A percentile compares a stretch with the other conserved stretches of the same genome.
These are phyloP conservation scores for Vitis labrusca DNA, from an alignment of 164 flowering plant genomes.

Conservation along the genomic window DNA sequence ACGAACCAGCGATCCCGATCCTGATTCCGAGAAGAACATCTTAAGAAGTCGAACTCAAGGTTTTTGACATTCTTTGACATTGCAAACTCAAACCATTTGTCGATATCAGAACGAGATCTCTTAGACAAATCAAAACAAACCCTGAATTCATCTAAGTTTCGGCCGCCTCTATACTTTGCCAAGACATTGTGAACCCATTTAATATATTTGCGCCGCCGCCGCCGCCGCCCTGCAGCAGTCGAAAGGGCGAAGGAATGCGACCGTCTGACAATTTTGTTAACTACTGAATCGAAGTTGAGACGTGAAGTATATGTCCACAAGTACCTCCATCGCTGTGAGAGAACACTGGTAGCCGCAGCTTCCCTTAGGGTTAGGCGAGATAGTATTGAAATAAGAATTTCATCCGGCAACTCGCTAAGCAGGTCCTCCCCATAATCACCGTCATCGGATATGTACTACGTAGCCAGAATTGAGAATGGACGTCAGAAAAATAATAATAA, in stretches of 20 bases:
- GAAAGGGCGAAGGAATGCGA: too few relatives aligned
- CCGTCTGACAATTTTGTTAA: too few relatives aligned
- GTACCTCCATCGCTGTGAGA: constrained; percentile 15
- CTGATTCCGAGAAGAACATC: not conserved
- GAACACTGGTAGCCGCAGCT: constrained; percentile 10
- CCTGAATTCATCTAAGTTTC: constrained; percentile 2
- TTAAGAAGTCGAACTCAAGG: constrained; percentile 19
- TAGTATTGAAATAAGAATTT: constrained; percentile 7
- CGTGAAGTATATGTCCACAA: constrained; percentile 7
- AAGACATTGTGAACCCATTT: constrained; percentile 18
- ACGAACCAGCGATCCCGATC: not conserved
- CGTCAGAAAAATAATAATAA: too few relatives aligned
- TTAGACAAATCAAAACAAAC: constrained; percentile 18
- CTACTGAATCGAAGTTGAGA: constrained; percentile 9
- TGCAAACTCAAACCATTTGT: constrained; percentile 19
- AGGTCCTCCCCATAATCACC: not conserved
- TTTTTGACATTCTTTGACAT: constrained; percentile 9
- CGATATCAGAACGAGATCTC: constrained; percentile 4
- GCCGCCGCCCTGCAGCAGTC: not conserved
- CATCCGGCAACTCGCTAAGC: not conserved
- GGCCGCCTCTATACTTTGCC: too few relatives aligned
- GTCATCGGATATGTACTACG: not conserved
- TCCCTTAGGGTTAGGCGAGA: constrained; percentile 13
- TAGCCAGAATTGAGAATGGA: too few relatives aligned
- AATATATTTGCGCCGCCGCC: constrained; percentile 13